A percentile compares a stretch with the other conserved stretches of the same genome.
phyloP scores from a whole-genome alignment of 257 asterid species.

The Scutellaria galericulata region DNA sequence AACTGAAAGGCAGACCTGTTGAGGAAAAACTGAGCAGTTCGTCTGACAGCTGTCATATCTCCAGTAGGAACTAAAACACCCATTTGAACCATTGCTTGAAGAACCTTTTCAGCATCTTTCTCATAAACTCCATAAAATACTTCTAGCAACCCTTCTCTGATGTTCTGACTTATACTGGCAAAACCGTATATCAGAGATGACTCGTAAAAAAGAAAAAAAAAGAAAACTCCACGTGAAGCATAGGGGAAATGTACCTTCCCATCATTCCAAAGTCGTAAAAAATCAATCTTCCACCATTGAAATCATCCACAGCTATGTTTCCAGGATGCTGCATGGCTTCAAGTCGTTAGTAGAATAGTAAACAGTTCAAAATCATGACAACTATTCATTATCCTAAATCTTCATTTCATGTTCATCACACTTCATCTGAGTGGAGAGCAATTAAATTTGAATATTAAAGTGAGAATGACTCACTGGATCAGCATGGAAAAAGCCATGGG shows the following conservation, averaged over 20 bases:
- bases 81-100: slow-evolving; percentile 91
- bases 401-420: slow-evolving; percentile 11
- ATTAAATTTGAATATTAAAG: no score
- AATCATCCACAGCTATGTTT: slow-evolving; percentile 86
- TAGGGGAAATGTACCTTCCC: slow-evolving; percentile 67
- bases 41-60: slow-evolving; percentile 90
- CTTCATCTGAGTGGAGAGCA: slow-evolving; percentile 5
- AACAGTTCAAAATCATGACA: slow-evolving; percentile 19
- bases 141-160: slow-evolving; percentile 87
- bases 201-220: background rate
- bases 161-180: slow-evolving; percentile 88
- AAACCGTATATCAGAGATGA: slow-evolving; percentile 23
- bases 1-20: slow-evolving; percentile 56
- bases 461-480: slow-evolving; percentile 63
- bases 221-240: background rate
- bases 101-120: slow-evolving; percentile 87
- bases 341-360: slow-evolving; percentile 21
- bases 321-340: slow-evolving; percentile 77
- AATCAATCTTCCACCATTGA: slow-evolving; percentile 86
- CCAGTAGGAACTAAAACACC: slow-evolving; percentile 95
- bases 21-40: slow-evolving; percentile 91
- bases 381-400: background rate
- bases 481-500: slow-evolving; percentile 94
- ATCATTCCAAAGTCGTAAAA: slow-evolving; percentile 90
- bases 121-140: slow-evolving; percentile 92